A percentile compares a stretch with the other conserved stretches of the same genome.
These are phyloP conservation scores for Pichia paraexigua DNA, from an alignment of 805 yeast species.

Conservation along the genomic window DNA sequence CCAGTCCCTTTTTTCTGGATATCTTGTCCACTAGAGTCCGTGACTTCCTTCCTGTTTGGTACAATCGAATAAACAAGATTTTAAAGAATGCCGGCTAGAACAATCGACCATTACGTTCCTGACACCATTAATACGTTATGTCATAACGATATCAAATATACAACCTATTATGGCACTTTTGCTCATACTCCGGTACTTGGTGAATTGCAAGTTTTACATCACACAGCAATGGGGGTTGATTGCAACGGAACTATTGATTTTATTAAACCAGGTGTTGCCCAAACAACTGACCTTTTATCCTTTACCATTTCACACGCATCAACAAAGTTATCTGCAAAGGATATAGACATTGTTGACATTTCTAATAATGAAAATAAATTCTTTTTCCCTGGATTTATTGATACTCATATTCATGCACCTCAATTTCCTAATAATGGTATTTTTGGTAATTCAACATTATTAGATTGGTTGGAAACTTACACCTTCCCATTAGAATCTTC, in stretches of 20 bases:
- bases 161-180: conserved; percentile 60
- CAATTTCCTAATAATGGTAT: conserved; percentile 79
- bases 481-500: conserved; percentile 86
- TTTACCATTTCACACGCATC: conserved; percentile 6
- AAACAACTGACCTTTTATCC: neutral
- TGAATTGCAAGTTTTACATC: conserved; percentile 43
- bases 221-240: conserved; percentile 59
- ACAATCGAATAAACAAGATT: neutral
- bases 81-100: conserved; percentile 14
- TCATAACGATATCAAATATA: conserved; percentile 16
- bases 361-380: conserved; percentile 39
- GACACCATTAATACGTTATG: conserved; percentile 16
- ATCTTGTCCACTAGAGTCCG: neutral
- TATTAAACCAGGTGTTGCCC: conserved; percentile 15
- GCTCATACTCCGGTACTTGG: conserved; percentile 63
- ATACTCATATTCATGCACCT: conserved; percentile 80
- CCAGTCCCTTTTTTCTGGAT: too few relatives aligned
- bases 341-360: conserved; percentile 27
- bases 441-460: conserved; percentile 73
- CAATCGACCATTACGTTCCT: conserved; percentile 6
- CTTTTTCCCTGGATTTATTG: conserved; percentile 76
- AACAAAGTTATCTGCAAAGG: conserved; percentile 13
- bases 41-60: too few relatives aligned
- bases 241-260: conserved; percentile 44
- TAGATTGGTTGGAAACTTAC: conserved; percentile 83